Percentiles rank a stretch among this genome's conserved stretches.
phyloP scores from a whole-genome alignment of 441 rosid genomes.

The Viola pubescens region DNA sequence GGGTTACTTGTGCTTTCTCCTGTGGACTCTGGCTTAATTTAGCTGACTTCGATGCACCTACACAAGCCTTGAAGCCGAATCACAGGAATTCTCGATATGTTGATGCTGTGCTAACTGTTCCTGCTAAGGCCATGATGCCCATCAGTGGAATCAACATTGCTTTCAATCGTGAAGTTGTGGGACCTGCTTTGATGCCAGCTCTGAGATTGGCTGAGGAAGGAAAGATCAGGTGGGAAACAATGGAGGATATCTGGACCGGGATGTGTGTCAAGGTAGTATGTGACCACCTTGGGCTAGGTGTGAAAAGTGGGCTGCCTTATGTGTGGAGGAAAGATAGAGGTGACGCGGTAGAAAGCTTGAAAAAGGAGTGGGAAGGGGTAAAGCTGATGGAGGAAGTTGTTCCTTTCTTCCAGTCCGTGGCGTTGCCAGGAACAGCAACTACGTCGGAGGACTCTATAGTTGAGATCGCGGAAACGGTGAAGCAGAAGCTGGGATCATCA shows the following conservation, averaged over 20 bases:
- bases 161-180: constrained; percentile 63
- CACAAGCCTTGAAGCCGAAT: constrained; percentile 83
- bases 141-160: constrained; percentile 88
- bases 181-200: constrained; percentile 78
- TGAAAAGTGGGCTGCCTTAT: constrained; percentile 82
- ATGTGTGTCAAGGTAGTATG: constrained; percentile 80
- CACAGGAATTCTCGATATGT: constrained; percentile 65
- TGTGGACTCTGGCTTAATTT: constrained; percentile 94
- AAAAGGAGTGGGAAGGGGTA: constrained; percentile 96
- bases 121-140: constrained; percentile 54
- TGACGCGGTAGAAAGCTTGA: constrained; percentile 68
- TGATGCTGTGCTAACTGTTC: constrained; percentile 85
- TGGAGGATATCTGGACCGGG: constrained; percentile 92
- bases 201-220: constrained; percentile 77
- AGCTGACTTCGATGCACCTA: constrained; percentile 92
- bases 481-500: constrained; percentile 52
- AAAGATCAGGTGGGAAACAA: constrained; percentile 88
- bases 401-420: constrained; percentile 70
- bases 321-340: constrained; percentile 91
- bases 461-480: constrained; percentile 57
- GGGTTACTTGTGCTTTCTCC: constrained; percentile 74
- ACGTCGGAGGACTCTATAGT: constrained; percentile 61
- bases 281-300: constrained; percentile 76
- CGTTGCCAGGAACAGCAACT: constrained; percentile 43
- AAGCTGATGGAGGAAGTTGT: constrained; percentile 89